These are phyloP conservation scores for Rubia tinctorum DNA, from an alignment of 305 asterid genomes.

Conservation along the genomic window DNA sequence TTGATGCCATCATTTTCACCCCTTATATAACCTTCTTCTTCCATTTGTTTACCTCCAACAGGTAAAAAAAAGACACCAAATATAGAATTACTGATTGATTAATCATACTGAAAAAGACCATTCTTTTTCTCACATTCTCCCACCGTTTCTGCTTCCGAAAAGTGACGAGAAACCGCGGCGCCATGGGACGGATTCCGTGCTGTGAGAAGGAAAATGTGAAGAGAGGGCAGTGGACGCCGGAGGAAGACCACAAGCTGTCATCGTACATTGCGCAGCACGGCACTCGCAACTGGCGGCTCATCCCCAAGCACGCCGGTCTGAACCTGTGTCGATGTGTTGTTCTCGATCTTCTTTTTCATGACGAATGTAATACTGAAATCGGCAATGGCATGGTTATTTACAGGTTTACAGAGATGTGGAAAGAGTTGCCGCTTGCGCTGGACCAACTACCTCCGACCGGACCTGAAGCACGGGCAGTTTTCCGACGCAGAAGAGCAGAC, in stretches of 20 bases:
- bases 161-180: neutral
- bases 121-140: neutral
- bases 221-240: constrained; percentile 97
- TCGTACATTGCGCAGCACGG: constrained; percentile 97
- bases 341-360: too few species aligned
- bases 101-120: neutral
- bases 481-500: constrained; percentile 78
- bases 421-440: constrained; percentile 85
- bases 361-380: neutral
- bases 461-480: constrained; percentile 88
- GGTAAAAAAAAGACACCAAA: neutral
- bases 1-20: constrained; percentile 35
- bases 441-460: constrained; percentile 93
- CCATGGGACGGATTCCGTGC: constrained; percentile 89
- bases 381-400: neutral
- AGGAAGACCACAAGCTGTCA: constrained; percentile 94
- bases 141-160: neutral
- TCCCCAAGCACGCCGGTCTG: constrained; percentile 89
- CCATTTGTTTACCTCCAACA: constrained; percentile 27
- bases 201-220: constrained; percentile 90
- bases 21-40: constrained; percentile 30
- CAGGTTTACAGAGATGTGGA: constrained; percentile 91
- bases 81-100: neutral
- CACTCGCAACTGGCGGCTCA: constrained; percentile 96
- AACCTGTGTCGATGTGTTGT: neutral